Evolutionary conservation across 495 filamentous ascomycete species (phyloP).

Genomic region (Penicillium cosmopolitanum): DNA sequence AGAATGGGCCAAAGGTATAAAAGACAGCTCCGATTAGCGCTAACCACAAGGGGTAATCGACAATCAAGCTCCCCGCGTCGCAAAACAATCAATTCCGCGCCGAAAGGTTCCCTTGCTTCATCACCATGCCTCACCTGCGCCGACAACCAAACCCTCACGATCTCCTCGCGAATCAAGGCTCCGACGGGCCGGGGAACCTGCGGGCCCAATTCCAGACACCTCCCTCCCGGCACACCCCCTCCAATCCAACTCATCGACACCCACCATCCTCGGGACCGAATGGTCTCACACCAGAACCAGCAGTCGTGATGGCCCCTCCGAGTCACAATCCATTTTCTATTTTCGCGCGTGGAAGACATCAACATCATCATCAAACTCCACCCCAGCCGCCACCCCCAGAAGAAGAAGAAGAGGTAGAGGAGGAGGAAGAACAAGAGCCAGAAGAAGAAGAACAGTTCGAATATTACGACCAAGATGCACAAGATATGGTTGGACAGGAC

Average conservation of each 20-base stretch:
- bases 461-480: constrained; percentile 19
- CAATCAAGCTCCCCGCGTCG: constrained; percentile 15
- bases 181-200: constrained; percentile 15
- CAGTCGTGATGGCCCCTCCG: constrained; percentile 25
- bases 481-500: constrained; percentile 9
- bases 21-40: constrained; percentile 2
- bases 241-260: constrained; percentile 35
- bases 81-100: constrained; percentile 17
- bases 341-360: constrained; percentile 37
- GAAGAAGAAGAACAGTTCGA: constrained; percentile 22
- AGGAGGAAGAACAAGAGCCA: constrained; percentile 22
- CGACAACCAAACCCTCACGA: constrained; percentile 29
- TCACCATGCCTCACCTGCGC: constrained; percentile 32
- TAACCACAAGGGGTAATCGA: constrained; percentile 23
- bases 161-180: constrained; percentile 13
- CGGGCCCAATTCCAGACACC: constrained; percentile 46
- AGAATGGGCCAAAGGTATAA: neutral
- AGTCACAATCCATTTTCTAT: constrained; percentile 37
- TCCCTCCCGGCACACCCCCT: constrained; percentile 35
- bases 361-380: constrained; percentile 18
- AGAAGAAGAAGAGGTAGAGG: constrained; percentile 23
- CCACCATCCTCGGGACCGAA: constrained; percentile 37
- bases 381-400: constrained; percentile 13
- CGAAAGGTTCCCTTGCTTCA: neutral
- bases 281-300: constrained; percentile 27